phyloP scores from a whole-genome alignment of 164 flowering plant genomes.

The Macadamia tetraphylla region DNA sequence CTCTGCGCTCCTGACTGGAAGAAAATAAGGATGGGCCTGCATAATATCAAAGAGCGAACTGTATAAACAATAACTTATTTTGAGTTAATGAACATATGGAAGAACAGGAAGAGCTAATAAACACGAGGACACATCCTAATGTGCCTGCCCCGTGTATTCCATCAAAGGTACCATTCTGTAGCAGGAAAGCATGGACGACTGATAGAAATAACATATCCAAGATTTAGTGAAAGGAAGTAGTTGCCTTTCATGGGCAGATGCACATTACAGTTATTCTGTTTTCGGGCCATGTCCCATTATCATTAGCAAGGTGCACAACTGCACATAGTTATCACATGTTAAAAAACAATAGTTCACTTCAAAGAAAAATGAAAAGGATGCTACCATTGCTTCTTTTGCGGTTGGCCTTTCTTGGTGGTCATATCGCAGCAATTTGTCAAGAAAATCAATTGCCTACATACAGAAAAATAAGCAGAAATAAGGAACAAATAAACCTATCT shows the following conservation, averaged over 20 bases:
- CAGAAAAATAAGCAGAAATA: not conserved
- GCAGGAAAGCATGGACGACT: too few species aligned
- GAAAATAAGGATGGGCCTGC: conserved; percentile 94
- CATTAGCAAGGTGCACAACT: not conserved
- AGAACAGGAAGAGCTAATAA: too few species aligned
- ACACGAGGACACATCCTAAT: too few species aligned
- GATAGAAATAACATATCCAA: too few species aligned
- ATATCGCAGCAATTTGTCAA: conserved; percentile 89
- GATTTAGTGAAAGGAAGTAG: too few species aligned
- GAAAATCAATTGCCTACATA: conserved; percentile 76
- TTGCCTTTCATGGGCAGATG: too few species aligned
- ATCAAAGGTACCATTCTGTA: too few species aligned
- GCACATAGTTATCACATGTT: not conserved
- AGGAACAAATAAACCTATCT: not conserved
- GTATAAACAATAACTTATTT: too few species aligned
- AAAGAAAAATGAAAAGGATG: not conserved
- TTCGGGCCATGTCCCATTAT: not conserved
- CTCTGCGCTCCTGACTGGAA: conserved; percentile 77
- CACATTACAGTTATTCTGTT: not conserved
- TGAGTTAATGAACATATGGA: too few species aligned
- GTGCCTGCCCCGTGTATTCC: too few species aligned
- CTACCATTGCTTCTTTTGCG: conserved; percentile 98
- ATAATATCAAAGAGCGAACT: not conserved
- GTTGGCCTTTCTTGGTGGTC: conserved; percentile 99
- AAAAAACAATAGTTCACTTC: not conserved